Evolutionary conservation across 176 grass and related monocot species (phyloP).

Genomic region (Lolium multiflorum): DNA sequence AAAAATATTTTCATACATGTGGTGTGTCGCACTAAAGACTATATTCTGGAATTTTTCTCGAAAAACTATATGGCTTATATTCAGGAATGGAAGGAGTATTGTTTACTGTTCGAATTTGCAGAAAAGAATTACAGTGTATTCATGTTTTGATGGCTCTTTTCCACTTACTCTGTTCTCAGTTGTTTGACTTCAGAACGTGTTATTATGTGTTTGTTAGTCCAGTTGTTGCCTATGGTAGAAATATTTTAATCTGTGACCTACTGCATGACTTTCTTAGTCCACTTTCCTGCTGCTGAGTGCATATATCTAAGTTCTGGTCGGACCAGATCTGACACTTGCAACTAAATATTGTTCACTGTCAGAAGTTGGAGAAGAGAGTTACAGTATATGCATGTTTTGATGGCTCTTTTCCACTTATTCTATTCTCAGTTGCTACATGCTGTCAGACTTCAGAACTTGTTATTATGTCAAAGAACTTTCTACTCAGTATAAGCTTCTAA

Average conservation of each 20-base stretch:
- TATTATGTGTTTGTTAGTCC: neutral
- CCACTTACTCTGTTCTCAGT: neutral
- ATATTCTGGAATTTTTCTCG: too few relatives aligned
- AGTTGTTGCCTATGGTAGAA: neutral
- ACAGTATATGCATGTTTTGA: neutral
- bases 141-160: neutral
- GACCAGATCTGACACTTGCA: neutral
- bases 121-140: neutral
- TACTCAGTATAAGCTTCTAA: conserved; percentile 27
- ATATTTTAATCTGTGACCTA: neutral
- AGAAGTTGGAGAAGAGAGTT: neutral
- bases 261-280: neutral
- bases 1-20: too few relatives aligned
- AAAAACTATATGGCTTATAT: too few relatives aligned
- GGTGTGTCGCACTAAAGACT: too few relatives aligned
- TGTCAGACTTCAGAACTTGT: neutral
- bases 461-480: neutral
- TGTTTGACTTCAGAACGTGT: neutral
- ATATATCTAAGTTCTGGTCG: neutral
- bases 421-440: neutral
- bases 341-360: neutral
- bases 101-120: neutral
- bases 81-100: neutral
- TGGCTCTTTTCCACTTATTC: neutral
- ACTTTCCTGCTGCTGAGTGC: neutral